Evolutionary conservation across 805 yeast genomes (phyloP).

Genomic region (Candida easanensis): DNA sequence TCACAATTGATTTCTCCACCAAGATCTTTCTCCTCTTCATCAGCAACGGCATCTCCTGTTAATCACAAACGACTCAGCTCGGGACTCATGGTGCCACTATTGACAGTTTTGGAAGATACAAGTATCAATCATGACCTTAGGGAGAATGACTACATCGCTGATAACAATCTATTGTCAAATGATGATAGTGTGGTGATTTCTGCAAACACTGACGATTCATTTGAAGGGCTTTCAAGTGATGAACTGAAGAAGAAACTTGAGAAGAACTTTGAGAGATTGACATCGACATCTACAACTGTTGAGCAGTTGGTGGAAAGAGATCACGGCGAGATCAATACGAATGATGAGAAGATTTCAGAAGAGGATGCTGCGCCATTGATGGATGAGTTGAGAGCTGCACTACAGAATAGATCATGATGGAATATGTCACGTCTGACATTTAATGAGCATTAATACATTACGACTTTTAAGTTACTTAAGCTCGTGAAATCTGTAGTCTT

Average conservation of each 20-base stretch:
- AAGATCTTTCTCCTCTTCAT: conserved; percentile 12
- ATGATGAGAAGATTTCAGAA: conserved; percentile 11
- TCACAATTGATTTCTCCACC: conserved; percentile 9
- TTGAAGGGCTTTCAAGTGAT: conserved; percentile 13
- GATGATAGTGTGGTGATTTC: conserved; percentile 27
- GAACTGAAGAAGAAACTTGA: conserved; percentile 22
- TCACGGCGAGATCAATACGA: conserved; percentile 9
- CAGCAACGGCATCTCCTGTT: conserved; percentile 7
- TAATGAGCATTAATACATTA: not conserved
- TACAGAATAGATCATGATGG: conserved; percentile 12
- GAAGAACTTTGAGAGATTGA: conserved; percentile 17
- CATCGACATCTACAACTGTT: conserved; percentile 6
- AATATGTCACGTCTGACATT: not conserved
- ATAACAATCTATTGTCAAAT: conserved; percentile 19
- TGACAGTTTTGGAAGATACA: conserved; percentile 28
- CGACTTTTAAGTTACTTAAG: too few species aligned
- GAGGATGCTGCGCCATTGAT: conserved; percentile 15
- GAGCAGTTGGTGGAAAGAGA: not conserved
- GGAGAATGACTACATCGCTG: conserved; percentile 19
- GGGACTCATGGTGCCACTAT: conserved; percentile 27
- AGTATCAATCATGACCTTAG: not conserved
- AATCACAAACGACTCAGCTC: conserved; percentile 26
- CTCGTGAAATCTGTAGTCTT: too few species aligned
- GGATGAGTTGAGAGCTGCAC: conserved; percentile 17
- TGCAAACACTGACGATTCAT: conserved; percentile 7